phyloP scores from a whole-genome alignment of 805 yeast genomes.

The Yamadazyma sp. region DNA sequence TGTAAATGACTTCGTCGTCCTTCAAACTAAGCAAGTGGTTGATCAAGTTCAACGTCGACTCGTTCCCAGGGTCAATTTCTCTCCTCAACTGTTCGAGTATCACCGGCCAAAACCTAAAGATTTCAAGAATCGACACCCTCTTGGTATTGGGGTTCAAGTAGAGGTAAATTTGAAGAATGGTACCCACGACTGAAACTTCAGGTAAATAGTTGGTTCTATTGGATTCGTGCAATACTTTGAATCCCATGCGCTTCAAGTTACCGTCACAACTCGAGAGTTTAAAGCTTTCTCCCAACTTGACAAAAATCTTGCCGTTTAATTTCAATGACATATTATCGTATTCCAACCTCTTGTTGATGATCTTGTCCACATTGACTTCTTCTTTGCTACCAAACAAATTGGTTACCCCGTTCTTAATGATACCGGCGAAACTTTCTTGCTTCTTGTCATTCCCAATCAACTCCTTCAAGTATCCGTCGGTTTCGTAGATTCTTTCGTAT shows the following conservation, averaged over 20 bases:
- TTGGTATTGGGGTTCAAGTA: constrained; percentile 20
- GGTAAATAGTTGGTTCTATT: constrained; percentile 51
- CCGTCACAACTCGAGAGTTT: constrained; percentile 19
- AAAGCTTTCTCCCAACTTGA: constrained; percentile 35
- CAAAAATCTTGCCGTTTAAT: constrained; percentile 38
- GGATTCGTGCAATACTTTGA: constrained; percentile 51
- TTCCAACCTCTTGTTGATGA: constrained; percentile 8
- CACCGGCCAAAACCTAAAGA: constrained; percentile 32
- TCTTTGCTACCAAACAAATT: constrained; percentile 23
- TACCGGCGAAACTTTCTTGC: constrained; percentile 47
- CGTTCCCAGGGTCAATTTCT: constrained; percentile 20
- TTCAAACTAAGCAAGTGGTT: constrained; percentile 17
- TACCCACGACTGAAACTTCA: constrained; percentile 54
- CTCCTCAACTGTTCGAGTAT: constrained; percentile 21
- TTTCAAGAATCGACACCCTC: constrained; percentile 18
- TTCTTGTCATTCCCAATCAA: constrained; percentile 57
- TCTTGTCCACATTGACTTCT: constrained; percentile 8
- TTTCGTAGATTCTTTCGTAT: constrained; percentile 59
- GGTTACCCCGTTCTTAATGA: constrained; percentile 34
- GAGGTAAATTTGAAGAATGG: constrained; percentile 31
- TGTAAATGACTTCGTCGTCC: constrained; percentile 22
- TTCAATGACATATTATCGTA: constrained; percentile 14
- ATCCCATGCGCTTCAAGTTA: constrained; percentile 51
- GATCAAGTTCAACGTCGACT: constrained; percentile 24
- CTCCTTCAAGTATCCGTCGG: constrained; percentile 54